Percentiles rank a stretch among this genome's conserved stretches.
phyloP scores from a whole-genome alignment of 208 protist genomes.

The Leishmania tropica region DNA sequence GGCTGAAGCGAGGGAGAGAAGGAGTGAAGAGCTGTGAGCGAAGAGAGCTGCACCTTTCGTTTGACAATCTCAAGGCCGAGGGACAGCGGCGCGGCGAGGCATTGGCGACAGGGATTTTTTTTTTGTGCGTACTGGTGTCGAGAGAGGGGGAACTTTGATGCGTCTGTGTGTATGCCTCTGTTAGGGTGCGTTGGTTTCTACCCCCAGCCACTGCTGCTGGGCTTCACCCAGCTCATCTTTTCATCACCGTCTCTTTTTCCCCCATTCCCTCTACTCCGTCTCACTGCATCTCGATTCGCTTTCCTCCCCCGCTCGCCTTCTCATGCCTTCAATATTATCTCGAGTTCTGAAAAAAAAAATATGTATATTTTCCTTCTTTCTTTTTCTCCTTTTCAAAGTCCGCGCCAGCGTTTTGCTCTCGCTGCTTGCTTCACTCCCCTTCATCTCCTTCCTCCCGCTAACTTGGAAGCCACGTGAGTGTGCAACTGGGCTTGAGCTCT shows the following conservation, averaged over 20 bases:
- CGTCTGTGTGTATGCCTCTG: neutral
- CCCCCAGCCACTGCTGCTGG: neutral
- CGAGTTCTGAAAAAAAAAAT: neutral
- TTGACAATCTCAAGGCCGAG: constrained; percentile 1
- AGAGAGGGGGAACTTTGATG: neutral
- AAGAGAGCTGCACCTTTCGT: neutral
- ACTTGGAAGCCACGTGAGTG: neutral
- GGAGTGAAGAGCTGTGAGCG: constrained; percentile 4
- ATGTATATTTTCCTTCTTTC: neutral
- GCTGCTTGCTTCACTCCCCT: neutral
- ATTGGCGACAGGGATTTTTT: neutral
- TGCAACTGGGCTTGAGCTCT: neutral
- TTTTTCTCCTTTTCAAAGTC: neutral
- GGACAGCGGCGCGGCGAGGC: neutral
- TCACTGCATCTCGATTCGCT: neutral
- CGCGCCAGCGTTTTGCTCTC: neutral
- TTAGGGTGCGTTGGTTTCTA: neutral
- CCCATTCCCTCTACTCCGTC: neutral
- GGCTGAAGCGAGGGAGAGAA: neutral
- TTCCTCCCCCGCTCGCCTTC: neutral
- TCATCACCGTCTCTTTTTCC: constrained; percentile 15
- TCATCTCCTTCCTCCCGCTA: neutral
- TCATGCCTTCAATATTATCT: neutral
- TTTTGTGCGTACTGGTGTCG: neutral
- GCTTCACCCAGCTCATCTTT: neutral